Evolutionary conservation across 805 yeast species (phyloP).

Genomic region (Wickerhamiella kurtzmanii): DNA sequence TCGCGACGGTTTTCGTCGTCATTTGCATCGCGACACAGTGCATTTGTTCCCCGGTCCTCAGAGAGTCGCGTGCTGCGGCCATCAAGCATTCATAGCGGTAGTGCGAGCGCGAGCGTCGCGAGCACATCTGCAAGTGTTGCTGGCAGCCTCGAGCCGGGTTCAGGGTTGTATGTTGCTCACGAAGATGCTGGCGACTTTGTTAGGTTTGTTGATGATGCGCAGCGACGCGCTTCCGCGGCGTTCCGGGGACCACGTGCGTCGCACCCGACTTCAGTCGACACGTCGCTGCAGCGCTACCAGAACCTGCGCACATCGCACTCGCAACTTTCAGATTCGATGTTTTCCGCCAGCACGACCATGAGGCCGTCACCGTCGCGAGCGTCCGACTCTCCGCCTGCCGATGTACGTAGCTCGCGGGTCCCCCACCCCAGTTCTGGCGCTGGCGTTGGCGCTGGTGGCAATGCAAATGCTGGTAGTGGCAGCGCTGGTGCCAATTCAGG

Average conservation of each 20-base stretch:
- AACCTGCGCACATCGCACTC: slow-evolving; percentile 23
- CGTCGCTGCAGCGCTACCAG: slow-evolving; percentile 26
- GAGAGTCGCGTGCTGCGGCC: slow-evolving; percentile 5
- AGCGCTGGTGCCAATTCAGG: too few species aligned
- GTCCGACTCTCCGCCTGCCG: slow-evolving; percentile 3
- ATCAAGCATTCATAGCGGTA: slow-evolving; percentile 32
- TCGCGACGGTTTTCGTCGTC: slow-evolving; percentile 21
- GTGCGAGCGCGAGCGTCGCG: slow-evolving; percentile 26
- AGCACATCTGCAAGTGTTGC: slow-evolving; percentile 16
- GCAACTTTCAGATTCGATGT: slow-evolving; percentile 26
- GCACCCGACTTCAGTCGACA: slow-evolving; percentile 9
- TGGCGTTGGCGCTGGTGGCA: slow-evolving; percentile 6
- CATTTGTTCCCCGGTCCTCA: slow-evolving; percentile 17
- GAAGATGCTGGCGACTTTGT: slow-evolving; percentile 50
- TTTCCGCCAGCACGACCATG: slow-evolving; percentile 4
- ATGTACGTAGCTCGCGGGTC: neutral
- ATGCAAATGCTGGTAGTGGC: slow-evolving; percentile 5
- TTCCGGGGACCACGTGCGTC: slow-evolving; percentile 7
- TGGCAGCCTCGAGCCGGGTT: slow-evolving; percentile 24
- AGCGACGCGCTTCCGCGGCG: slow-evolving; percentile 2
- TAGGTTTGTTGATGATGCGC: slow-evolving; percentile 41
- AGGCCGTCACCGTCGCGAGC: slow-evolving; percentile 17
- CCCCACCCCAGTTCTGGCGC: slow-evolving; percentile 2
- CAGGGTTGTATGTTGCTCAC: slow-evolving; percentile 37
- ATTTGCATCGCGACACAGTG: slow-evolving; percentile 27